phyloP scores from a whole-genome alignment of 345 rosid species.

The Populus deltoides region DNA sequence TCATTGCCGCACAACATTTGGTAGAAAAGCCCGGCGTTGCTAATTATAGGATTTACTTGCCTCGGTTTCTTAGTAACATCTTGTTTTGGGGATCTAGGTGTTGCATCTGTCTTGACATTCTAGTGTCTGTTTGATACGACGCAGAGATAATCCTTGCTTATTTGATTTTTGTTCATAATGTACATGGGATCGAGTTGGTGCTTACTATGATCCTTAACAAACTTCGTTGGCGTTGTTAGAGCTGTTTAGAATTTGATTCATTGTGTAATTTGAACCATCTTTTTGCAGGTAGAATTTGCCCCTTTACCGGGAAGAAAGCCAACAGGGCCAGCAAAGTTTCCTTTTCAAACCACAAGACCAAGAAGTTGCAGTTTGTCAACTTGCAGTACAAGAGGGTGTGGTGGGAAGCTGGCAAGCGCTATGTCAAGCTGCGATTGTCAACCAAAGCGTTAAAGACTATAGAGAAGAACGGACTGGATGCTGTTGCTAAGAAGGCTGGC shows the following conservation, averaged over 20 bases:
- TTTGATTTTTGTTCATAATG: background rate
- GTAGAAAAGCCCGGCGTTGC: background rate
- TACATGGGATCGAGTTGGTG: background rate
- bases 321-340: conserved; percentile 90
- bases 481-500: conserved; percentile 96
- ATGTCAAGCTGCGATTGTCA: conserved; percentile 70
- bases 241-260: background rate
- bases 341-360: conserved; percentile 96
- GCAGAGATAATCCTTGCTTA: background rate
- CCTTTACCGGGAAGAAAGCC: conserved; percentile 89
- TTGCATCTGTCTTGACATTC: too few species aligned
- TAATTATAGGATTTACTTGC: background rate
- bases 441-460: conserved; percentile 89
- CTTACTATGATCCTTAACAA: background rate
- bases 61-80: too few species aligned
- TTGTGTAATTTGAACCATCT: background rate
- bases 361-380: conserved; percentile 83
- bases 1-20: too few species aligned
- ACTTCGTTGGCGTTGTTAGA: too few species aligned
- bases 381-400: conserved; percentile 85
- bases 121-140: background rate
- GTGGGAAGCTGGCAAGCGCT: conserved; percentile 98
- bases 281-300: conserved; percentile 75
- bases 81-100: too few species aligned
- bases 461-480: conserved; percentile 91